Conservation (phyloP, 768 basidiomycete species). For the Russula dissimulans region DNA sequence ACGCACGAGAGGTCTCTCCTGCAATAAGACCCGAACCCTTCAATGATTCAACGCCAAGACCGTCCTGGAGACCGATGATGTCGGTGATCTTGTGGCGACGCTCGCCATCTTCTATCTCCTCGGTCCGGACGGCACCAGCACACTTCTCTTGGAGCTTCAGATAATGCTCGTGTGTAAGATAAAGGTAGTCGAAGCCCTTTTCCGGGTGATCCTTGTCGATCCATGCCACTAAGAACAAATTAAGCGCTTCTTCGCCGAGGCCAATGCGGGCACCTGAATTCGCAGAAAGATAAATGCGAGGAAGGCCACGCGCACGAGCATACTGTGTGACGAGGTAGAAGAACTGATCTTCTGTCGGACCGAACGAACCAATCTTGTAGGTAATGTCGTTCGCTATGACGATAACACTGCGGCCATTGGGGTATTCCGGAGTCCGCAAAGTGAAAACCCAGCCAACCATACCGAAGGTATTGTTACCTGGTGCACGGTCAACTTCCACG, state of each 20-base stretch:
- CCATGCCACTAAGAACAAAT: constrained; percentile 89
- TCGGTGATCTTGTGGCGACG: constrained; percentile 90
- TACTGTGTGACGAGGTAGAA: constrained; percentile 93
- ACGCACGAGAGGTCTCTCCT: constrained; percentile 95
- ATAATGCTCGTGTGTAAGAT: constrained; percentile 87
- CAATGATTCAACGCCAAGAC: constrained; percentile 92
- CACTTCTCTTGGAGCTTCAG: constrained; percentile 86
- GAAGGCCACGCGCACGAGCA: constrained; percentile 79
- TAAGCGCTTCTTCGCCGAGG: constrained; percentile 83
- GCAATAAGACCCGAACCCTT: constrained; percentile 97
- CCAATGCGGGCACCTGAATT: constrained; percentile 98
- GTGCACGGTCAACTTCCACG: constrained; percentile 81
- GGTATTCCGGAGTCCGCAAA: constrained; percentile 85
- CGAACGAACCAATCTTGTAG: constrained; percentile 97
- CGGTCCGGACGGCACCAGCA: constrained; percentile 63
- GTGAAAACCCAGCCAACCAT: constrained; percentile 99
- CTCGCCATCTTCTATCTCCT: constrained; percentile 81
- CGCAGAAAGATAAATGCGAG: constrained; percentile 95
- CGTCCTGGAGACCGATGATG: constrained; percentile 95
- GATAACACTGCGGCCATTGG: constrained; percentile 75
- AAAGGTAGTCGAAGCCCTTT: constrained; percentile 94
- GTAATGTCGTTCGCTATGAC: constrained; percentile 98
- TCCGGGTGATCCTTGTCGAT: constrained; percentile 72
- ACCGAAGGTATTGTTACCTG: constrained; percentile 90
- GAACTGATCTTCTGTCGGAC: constrained; percentile 91